A percentile compares a stretch with the other conserved stretches of the same genome.
These are phyloP conservation scores for Naegleria gruberi DNA, from an alignment of 208 protist species.

Conservation along the genomic window DNA sequence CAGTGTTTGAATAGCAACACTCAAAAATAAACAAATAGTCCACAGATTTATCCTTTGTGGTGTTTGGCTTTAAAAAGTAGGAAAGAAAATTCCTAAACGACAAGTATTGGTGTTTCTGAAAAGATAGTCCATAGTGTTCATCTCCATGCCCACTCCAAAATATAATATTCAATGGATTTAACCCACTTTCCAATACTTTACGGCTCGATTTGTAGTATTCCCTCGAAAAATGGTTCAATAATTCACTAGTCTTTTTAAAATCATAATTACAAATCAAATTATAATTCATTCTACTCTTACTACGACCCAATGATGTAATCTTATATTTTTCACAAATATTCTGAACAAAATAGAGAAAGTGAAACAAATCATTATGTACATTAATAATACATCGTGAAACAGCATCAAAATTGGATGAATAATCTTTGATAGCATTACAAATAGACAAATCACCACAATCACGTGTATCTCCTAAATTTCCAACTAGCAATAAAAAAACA, in stretches of 20 bases:
- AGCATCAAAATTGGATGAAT: background rate
- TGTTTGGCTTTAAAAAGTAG: too few relatives aligned
- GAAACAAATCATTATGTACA: background rate
- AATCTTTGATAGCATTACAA: background rate
- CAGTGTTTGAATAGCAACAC: background rate
- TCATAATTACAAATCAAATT: slow-evolving; percentile 7
- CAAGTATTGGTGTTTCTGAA: background rate
- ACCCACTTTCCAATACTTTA: background rate
- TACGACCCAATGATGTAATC: background rate
- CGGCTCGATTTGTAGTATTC: background rate
- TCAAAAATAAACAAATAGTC: background rate
- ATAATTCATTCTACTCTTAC: background rate
- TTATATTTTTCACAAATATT: background rate
- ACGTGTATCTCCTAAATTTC: background rate
- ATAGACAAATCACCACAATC: background rate
- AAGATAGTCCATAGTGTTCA: background rate
- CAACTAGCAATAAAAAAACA: background rate
- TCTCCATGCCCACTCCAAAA: background rate
- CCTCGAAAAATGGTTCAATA: background rate
- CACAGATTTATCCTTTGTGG: too few relatives aligned
- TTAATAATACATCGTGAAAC: background rate
- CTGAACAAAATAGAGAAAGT: background rate
- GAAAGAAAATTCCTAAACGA: background rate
- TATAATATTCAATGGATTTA: background rate
- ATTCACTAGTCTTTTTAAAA: background rate